Evolutionary conservation across 2,329 filamentous ascomycete genomes (phyloP), one percentile per base, ranked within the genome.

Genomic region (Plectosphaerella sp.): DNA sequence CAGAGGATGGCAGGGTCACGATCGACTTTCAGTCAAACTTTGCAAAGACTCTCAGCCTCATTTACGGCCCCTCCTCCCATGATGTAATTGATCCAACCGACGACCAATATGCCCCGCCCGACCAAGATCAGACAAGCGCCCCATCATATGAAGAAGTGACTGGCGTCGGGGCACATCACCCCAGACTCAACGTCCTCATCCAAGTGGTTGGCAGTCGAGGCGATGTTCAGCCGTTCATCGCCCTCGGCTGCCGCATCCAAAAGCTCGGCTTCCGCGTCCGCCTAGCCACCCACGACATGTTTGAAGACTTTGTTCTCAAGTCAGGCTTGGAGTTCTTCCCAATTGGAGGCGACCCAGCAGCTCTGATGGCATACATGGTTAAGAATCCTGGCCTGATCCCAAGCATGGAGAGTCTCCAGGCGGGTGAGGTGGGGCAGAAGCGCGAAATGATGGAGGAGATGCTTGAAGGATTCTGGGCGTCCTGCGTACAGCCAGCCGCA

Each of bases 271-370:
- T 76, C 60, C 65, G 72, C 2, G 68, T 77, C 1, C 67, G 74
- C 1, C 58, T 77, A 4, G 73, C 73, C 2, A 77, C 74, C 5
- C 74, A 77, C 50, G 71, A 74, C 53, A 75, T 74, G 2, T 82
- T 82, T 51, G 66, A 71, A 45, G 61, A 69, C 7, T 80, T 82
- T 36, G 76, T 82, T 1, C 61, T 66, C 9, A 63, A 72, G 9
- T 66, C 72, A 3, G 73, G 72, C 0, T 59, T 82, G 2, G 78
- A 80, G 50, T 82, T 81, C 57, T 81, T 72, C 54, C 66, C 69
- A 1, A 79, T 82, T 14, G 79, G 78, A 3, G 78, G 78, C 1
- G 72, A 80, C 48, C 78, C 78, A 0, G 67, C 72, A 6, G 66
- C 72, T 45, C 61, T 72, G 36, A 72, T 59, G 28, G 28, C 28